A percentile compares a stretch with the other conserved stretches of the same genome.
These are phyloP conservation scores for Corynespora cassiicola DNA, from an alignment of 2,329 filamentous ascomycete genomes.

Conservation along the genomic window DNA sequence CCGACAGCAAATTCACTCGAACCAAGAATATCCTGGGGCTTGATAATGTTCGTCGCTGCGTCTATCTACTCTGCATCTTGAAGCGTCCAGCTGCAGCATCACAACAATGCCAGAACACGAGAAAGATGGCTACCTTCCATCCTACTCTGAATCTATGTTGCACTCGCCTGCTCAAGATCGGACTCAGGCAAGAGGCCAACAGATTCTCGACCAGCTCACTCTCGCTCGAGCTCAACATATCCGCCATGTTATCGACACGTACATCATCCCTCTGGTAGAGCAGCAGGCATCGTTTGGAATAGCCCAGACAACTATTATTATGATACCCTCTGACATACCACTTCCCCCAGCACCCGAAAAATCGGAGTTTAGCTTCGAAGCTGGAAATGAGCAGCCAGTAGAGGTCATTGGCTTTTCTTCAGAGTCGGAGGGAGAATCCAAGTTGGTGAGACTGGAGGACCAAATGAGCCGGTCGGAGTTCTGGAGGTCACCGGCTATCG, in stretches of 20 bases:
- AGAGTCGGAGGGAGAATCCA: conserved; percentile 47
- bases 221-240: conserved; percentile 50
- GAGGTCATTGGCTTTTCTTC: conserved; percentile 50
- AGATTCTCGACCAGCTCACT: conserved; percentile 44
- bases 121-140: conserved; percentile 24
- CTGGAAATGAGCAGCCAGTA: conserved; percentile 20
- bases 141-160: conserved; percentile 31
- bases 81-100: too few species aligned
- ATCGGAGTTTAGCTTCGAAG: conserved; percentile 39
- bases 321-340: conserved; percentile 52
- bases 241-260: conserved; percentile 42
- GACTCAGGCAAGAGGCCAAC: conserved; percentile 27
- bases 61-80: too few species aligned
- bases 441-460: conserved; percentile 48
- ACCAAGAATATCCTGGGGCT: too few species aligned
- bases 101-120: conserved; percentile 17
- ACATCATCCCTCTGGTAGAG: conserved; percentile 51
- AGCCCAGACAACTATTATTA: conserved; percentile 51
- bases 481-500: conserved; percentile 50
- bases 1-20: too few species aligned
- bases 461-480: conserved; percentile 51
- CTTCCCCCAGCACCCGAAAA: conserved; percentile 28
- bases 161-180: conserved; percentile 11
- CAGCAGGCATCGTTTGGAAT: conserved; percentile 49
- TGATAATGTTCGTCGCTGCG: too few species aligned